Evolutionary conservation across 2,329 filamentous ascomycete genomes (phyloP).

Genomic region (Biscogniauxia sp.): DNA sequence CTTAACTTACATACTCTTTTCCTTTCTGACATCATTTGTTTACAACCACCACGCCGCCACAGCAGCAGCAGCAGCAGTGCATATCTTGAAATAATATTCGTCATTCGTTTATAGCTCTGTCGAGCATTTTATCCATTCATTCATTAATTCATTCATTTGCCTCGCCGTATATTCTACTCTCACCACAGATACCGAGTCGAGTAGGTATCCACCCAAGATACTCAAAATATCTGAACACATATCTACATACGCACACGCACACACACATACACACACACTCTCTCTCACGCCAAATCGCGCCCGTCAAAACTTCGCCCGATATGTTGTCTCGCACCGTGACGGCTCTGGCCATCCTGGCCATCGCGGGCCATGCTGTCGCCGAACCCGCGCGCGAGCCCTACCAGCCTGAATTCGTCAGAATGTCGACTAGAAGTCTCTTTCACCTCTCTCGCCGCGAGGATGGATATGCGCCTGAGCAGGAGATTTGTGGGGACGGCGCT

Average conservation of each 20-base stretch:
- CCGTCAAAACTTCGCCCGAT: neutral
- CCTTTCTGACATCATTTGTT: neutral
- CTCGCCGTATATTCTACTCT: neutral
- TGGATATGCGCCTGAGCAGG: conserved; percentile 29
- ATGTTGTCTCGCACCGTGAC: conserved; percentile 26
- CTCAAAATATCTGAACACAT: no score
- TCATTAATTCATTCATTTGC: conserved; percentile 10
- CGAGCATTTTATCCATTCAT: conserved; percentile 12
- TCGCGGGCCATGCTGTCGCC: conserved; percentile 24
- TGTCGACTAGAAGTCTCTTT: conserved; percentile 27
- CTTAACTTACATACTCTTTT: neutral
- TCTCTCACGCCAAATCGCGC: neutral
- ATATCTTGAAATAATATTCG: conserved; percentile 9
- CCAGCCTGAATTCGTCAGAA: conserved; percentile 24
- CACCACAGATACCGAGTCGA: conserved; percentile 1
- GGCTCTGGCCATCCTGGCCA: conserved; percentile 21
- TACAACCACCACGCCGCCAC: neutral
- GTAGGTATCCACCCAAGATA: neutral
- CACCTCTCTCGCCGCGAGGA: conserved; percentile 24
- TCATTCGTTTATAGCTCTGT: conserved; percentile 14
- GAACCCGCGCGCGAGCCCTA: conserved; percentile 27
- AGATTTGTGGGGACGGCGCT: conserved; percentile 28
- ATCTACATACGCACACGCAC: neutral
- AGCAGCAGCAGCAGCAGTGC: neutral
- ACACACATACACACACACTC: neutral